phyloP scores from a whole-genome alignment of 2,329 filamentous ascomycete species.

The Hyphodiscus sp. region DNA sequence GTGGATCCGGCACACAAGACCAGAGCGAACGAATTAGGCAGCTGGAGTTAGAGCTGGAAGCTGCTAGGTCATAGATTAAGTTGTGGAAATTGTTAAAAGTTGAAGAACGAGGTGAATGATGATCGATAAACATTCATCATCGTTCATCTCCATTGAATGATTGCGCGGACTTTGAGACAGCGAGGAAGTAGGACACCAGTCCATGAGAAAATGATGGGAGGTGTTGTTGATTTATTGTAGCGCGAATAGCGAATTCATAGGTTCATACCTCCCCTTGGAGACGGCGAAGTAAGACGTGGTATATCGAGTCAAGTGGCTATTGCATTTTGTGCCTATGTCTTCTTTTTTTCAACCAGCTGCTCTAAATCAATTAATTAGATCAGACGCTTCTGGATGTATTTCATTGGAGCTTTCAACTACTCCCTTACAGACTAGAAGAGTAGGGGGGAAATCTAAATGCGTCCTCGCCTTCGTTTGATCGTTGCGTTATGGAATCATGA shows the following conservation, averaged over 20 bases:
- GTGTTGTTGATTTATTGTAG: background rate
- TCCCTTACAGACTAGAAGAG: background rate
- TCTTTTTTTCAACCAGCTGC: too few relatives aligned
- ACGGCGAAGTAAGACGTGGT: background rate
- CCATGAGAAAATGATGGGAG: background rate
- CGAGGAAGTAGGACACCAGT: background rate
- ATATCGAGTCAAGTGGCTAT: background rate
- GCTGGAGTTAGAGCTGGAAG: slow-evolving; percentile 61
- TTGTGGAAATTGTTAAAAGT: background rate
- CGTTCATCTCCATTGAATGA: background rate
- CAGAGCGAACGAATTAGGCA: slow-evolving; percentile 63
- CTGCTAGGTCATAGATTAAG: slow-evolving; percentile 43
- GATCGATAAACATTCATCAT: background rate
- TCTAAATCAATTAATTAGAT: too few relatives aligned
- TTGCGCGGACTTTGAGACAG: background rate
- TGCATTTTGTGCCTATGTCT: background rate
- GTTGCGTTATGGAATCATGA: too few relatives aligned
- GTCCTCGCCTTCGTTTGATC: too few relatives aligned
- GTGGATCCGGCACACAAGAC: slow-evolving; percentile 39
- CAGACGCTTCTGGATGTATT: too few relatives aligned
- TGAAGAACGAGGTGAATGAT: background rate
- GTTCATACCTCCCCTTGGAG: background rate
- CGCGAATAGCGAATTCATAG: background rate
- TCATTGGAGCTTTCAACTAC: background rate
- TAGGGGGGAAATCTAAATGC: too few relatives aligned